A percentile compares a stretch with the other conserved stretches of the same genome.
phyloP scores from a whole-genome alignment of 192 early-diverging fungal genomes.

The Phycomyces nitens region DNA sequence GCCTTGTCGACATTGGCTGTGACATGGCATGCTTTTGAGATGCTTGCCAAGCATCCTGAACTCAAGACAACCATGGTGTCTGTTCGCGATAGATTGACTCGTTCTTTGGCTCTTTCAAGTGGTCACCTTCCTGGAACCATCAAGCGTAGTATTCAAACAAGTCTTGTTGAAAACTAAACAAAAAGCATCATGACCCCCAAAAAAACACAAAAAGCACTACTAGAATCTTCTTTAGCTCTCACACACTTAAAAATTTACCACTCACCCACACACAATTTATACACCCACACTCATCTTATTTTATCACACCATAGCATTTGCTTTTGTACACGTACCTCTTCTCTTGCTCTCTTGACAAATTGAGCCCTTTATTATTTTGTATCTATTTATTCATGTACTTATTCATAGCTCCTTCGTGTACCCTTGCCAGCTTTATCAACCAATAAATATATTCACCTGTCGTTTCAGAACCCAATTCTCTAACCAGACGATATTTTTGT shows the following conservation, averaged over 20 bases:
- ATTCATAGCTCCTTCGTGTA: too few species aligned
- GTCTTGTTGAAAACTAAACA: not conserved
- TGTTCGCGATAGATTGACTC: too few species aligned
- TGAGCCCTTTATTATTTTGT: too few species aligned
- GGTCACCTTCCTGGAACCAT: not conserved
- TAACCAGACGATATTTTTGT: too few species aligned
- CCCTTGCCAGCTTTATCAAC: too few species aligned
- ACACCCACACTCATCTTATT: not conserved
- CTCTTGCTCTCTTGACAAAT: too few species aligned
- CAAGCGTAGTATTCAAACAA: constrained; percentile 9
- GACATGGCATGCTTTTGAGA: constrained; percentile 5
- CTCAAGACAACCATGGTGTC: constrained; percentile 2
- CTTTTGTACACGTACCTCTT: too few species aligned
- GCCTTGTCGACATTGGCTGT: constrained; percentile 8
- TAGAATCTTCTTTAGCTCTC: constrained; percentile 11
- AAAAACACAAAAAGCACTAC: constrained; percentile 9
- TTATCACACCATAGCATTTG: constrained; percentile 2
- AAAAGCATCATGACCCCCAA: too few species aligned
- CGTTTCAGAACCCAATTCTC: too few species aligned
- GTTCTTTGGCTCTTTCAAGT: not conserved
- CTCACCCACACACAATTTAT: not conserved
- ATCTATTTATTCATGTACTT: too few species aligned
- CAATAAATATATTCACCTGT: too few species aligned
- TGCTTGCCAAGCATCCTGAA: constrained; percentile 2
- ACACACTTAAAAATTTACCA: constrained; percentile 4